Conservation (phyloP, 1,284 basidiomycete genomes). For the Puccinia triticina region DNA sequence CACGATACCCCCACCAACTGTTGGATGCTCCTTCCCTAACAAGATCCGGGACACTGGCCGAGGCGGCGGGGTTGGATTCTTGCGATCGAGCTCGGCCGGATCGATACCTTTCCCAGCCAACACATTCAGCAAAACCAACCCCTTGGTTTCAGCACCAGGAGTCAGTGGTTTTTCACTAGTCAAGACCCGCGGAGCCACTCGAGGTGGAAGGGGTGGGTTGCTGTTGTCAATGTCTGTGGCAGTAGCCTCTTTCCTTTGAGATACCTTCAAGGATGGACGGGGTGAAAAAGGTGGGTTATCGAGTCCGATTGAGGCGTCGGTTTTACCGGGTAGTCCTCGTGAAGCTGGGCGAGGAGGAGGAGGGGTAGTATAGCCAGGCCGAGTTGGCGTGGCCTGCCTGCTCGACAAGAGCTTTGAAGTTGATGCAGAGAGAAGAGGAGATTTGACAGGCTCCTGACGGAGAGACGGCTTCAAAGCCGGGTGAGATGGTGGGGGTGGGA, state of each 20-base stretch:
- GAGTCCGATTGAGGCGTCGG: not conserved
- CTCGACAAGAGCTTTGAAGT: not conserved
- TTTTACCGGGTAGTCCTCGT: not conserved
- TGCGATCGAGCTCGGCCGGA: not conserved
- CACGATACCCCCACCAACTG: not conserved
- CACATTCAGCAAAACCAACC: not conserved
- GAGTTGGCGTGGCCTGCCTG: not conserved
- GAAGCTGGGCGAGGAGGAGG: constrained; percentile 11
- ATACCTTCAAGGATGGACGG: not conserved
- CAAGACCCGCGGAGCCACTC: not conserved
- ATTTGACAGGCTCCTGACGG: not conserved
- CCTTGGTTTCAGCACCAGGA: not conserved
- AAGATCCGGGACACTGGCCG: not conserved
- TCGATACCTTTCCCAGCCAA: not conserved
- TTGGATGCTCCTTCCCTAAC: not conserved
- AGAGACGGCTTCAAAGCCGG: not conserved
- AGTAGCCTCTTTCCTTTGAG: not conserved
- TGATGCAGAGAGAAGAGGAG: constrained; percentile 16
- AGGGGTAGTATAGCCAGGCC: not conserved
- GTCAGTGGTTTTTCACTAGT: not conserved
- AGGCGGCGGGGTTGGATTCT: not conserved
- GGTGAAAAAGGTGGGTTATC: not conserved
- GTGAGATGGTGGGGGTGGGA: constrained; percentile 10
- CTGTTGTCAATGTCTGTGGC: not conserved
- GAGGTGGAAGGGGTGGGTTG: not conserved